Evolutionary conservation across 208 protist genomes (phyloP).

Genomic region (Porcisia hertigi): DNA sequence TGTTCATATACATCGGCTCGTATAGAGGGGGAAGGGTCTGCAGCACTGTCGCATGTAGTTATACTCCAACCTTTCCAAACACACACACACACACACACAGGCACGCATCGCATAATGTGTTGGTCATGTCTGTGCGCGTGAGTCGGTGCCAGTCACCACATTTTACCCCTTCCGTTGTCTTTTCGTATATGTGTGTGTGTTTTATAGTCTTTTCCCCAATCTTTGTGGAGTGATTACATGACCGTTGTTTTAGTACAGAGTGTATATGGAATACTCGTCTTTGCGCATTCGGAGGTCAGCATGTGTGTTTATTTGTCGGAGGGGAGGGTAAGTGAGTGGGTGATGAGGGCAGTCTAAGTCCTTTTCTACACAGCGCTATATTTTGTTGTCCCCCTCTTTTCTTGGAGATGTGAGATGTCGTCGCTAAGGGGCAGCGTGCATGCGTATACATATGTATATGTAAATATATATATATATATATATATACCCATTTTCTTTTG

Average conservation of each 20-base stretch:
- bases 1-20: neutral
- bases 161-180: neutral
- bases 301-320: neutral
- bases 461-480: constrained; percentile 10
- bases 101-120: neutral
- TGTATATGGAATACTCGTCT: neutral
- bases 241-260: neutral
- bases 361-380: too few relatives aligned
- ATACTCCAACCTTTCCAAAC: neutral
- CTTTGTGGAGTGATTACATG: neutral
- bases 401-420: neutral
- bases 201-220: neutral
- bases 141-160: neutral
- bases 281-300: neutral
- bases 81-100: neutral
- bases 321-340: neutral
- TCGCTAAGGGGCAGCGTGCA: neutral
- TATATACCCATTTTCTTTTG: neutral
- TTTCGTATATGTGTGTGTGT: neutral
- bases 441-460: neutral
- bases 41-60: neutral
- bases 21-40: neutral
- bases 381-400: neutral
- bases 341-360: too few relatives aligned
- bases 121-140: neutral